Base-by-base conservation (phyloP, 2,329 filamentous ascomycete species). In the Elsinoe australis region DNA sequence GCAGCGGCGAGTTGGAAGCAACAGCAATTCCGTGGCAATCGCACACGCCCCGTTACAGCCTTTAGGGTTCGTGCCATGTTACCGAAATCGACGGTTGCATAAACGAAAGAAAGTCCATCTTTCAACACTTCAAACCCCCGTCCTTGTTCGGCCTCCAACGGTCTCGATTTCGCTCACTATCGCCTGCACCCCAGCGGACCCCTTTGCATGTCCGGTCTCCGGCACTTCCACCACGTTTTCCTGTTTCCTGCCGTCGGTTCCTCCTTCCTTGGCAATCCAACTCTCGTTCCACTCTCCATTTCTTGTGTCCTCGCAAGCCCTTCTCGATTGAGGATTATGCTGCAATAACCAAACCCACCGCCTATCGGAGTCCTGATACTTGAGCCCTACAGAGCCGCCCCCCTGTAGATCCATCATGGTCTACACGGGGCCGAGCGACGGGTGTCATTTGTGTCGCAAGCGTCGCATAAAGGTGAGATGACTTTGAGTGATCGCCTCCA, bases 341-440 rank as follows among this genome's bases (percentile, higher is more conserved):
- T 44, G 39, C 39, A 26, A 44, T 44, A 44, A 32, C 26, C n/a
- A n/a, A n/a, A 28, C 39, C 21, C 39, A 18, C n/a, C 39, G 28
- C 21, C 26, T 18, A 44, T 4, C 14, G 12, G 26, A 31, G 14
- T 8, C n/a, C 26, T 17, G 21, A 24, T 26, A 19, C 26, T 24
- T 26, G 24, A 19, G 10, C 28, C 32, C 8, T 9, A 15, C 15
- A 44, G 26, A 44, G 39, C 39, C 39, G 39, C 39, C 14, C 24
- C 39, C 39, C 39, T 31, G 24, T 31, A 31, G 39, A 44, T 44
- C 39, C 22, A 26, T 17, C 22, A 48, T 48, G 45, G 45, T 48
- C 34, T 48, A 48, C 33, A 48, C 45, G n/a, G 45, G 45, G 15
- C 45, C 45, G 15, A 48, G 45, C 12, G 45, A 48, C 45, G 45